Evolutionary conservation across 208 protist genomes (phyloP), one percentile per base, ranked within the genome.

Genomic region (Leishmania martiniquensis): DNA sequence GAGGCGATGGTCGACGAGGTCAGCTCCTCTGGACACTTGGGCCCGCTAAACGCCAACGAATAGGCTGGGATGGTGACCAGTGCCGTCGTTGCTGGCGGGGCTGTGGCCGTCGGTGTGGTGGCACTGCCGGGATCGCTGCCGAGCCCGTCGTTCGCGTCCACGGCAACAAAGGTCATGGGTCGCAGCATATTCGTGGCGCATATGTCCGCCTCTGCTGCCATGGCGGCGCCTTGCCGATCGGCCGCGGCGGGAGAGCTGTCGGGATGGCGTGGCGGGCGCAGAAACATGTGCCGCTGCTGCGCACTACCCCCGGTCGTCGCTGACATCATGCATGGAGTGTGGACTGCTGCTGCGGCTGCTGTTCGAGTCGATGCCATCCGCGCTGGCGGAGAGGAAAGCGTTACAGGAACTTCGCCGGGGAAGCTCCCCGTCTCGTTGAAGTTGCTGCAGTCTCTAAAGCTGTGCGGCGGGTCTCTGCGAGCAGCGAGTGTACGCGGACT

Each of bases 181-280:
- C 39, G 66, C n/a, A 83, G 59, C 74, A 83, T 78, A 29, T 59
- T 67, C 6, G 22, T 70, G 44, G 74, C 68, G 13, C 49, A 54
- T 1, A 12, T 37, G 45, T n/a, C 62, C n/a, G 57, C 32, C 44
- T 49, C 80, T 29, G 51, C 42, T 32, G 22, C 42, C 10, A n/a
- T 42, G 25, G 39, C 6, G 10, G 60, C 37, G 22, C 51, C 39
- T 44, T 22, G 3, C 52, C 12, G 13, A 20, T 51, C 75, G 12
- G 22, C 22, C 62, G 62, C 39, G 2, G 63, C 12, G 42, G 51
- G 45, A 42, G 39, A 34, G 37, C 44, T 77, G 34, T n/a, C 54
- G 34, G 44, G 76, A 42, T 17, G 67, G 34, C 29, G 29, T 22
- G 29, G 44, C 49, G 63, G 65, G 13, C 55, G 72, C 39, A 74